Conservation (phyloP, 495 filamentous ascomycete species). For the Thermothielavioides terrestris region DNA sequence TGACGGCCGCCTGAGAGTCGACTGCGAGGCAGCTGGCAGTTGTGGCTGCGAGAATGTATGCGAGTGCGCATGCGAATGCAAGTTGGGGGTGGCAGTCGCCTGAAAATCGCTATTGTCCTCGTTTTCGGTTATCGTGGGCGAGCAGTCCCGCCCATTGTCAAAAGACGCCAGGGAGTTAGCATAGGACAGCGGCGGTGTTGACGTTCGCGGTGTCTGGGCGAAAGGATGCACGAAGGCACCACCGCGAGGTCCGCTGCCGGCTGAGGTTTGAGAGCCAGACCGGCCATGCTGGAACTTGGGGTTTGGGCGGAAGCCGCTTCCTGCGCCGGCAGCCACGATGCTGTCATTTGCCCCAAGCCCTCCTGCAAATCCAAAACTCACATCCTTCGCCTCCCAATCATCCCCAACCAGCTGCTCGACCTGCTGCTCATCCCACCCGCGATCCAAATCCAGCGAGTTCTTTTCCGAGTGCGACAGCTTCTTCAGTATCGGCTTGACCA, state of each 20-base stretch:
- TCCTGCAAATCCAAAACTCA: slow-evolving; percentile 20
- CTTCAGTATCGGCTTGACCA: slow-evolving; percentile 48
- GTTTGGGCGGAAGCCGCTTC: slow-evolving; percentile 10
- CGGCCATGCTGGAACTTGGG: slow-evolving; percentile 39
- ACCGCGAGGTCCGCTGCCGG: slow-evolving; percentile 32
- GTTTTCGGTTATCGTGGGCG: slow-evolving; percentile 42
- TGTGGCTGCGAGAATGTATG: slow-evolving; percentile 5
- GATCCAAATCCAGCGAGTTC: slow-evolving; percentile 46
- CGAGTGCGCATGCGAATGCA: slow-evolving; percentile 18
- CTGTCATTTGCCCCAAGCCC: not conserved
- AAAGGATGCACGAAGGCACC: slow-evolving; percentile 49
- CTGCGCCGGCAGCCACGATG: not conserved
- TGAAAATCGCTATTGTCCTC: slow-evolving; percentile 34
- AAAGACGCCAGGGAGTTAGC: slow-evolving; percentile 43
- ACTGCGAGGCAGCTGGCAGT: slow-evolving; percentile 15
- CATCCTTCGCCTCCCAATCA: slow-evolving; percentile 20
- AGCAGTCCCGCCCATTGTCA: slow-evolving; percentile 37
- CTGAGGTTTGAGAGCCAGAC: slow-evolving; percentile 44
- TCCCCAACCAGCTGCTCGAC: slow-evolving; percentile 23
- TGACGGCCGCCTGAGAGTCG: slow-evolving; percentile 27
- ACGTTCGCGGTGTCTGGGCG: slow-evolving; percentile 48
- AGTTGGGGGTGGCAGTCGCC: not conserved
- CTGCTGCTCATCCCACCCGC: slow-evolving; percentile 42
- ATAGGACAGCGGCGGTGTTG: slow-evolving; percentile 47
- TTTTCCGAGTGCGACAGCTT: slow-evolving; percentile 46